Evolutionary conservation across 257 asterid species (phyloP).

Genomic region (Gentiana macrophylla): DNA sequence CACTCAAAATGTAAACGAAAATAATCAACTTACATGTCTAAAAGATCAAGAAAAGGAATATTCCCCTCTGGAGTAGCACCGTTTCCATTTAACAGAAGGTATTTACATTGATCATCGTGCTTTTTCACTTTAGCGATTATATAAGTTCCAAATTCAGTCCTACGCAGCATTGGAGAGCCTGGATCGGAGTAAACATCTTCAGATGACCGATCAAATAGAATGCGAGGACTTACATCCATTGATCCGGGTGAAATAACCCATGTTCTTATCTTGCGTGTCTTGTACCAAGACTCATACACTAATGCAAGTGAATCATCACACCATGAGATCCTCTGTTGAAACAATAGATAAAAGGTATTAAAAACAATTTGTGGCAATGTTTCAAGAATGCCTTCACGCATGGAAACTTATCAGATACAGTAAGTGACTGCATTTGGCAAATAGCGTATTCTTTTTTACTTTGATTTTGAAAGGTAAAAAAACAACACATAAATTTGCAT

Average conservation of each 20-base stretch:
- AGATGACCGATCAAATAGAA: constrained; percentile 92
- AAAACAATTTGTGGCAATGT: not conserved
- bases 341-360: constrained; percentile 13
- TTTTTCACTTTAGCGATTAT: constrained; percentile 85
- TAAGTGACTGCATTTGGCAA: not conserved
- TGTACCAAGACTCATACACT: constrained; percentile 95
- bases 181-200: constrained; percentile 99
- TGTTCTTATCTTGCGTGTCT: constrained; percentile 62
- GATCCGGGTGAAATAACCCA: constrained; percentile 82
- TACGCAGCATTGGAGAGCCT: constrained; percentile 90
- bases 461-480: not conserved
- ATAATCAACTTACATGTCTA: constrained; percentile 73
- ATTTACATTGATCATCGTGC: constrained; percentile 51
- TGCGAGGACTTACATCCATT: constrained; percentile 48
- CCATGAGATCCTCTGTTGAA: constrained; percentile 78
- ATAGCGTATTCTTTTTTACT: not conserved
- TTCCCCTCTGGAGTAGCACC: constrained; percentile 99
- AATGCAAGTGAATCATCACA: constrained; percentile 88
- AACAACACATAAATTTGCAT: not conserved
- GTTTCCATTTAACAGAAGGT: constrained; percentile 62
- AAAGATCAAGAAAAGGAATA: constrained; percentile 79
- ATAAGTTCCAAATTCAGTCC: constrained; percentile 74
- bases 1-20: constrained; percentile 11
- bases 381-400: not conserved
- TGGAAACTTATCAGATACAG: too few relatives aligned